Evolutionary conservation across 2,329 filamentous ascomycete species (phyloP), one percentile per base, ranked within the genome.

Genomic region (Paracorniculantispora psalliotae): DNA sequence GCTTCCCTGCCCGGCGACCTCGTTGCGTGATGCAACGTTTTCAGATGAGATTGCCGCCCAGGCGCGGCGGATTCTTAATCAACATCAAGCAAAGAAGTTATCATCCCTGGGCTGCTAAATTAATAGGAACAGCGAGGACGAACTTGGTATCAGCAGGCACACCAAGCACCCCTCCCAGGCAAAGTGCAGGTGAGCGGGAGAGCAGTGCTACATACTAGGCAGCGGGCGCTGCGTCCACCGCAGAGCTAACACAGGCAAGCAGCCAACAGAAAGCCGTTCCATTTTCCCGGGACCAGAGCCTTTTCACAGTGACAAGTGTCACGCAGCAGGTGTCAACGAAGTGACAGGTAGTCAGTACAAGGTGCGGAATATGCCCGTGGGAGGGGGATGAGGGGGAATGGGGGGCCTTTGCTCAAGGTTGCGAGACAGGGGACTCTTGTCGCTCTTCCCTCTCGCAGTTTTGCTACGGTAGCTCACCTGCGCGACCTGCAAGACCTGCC

Each of bases 11-110:
- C 49, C 13, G 25, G 15, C 13, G 13, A 21, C 35, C 35, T 41
- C 49, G 41, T 52, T 28, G 49, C 49, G 49, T 41, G 48, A 52
- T 52, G 49, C 49, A 41, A 52, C 49, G 49, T 39, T 39, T 52
- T 52, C 15, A 35, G 21, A 28, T 50, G 4, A n/a, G 49, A 52
- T 52, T 52, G 49, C 49, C 49, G 49, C 49, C 33, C 49, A 52
- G 49, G 23, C 49, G 49, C 49, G 9, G 15, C 33, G 2, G 3
- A 9, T 21, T 28, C 15, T 28, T 52, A 15, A 51, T 37, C 49
- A 51, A 10, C 48, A 39, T 49, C 26, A 49, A 26, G 21, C 28
- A 26, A 49, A 49, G 28, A 49, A 9, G 47, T 13, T 33, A 35
- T 41, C 13, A 35, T 41, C 7, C 35, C 33, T 15, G 4, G 3